Evolutionary conservation across 768 basidiomycete species (phyloP).

Genomic region (Candolleomyces eurysporus): DNA sequence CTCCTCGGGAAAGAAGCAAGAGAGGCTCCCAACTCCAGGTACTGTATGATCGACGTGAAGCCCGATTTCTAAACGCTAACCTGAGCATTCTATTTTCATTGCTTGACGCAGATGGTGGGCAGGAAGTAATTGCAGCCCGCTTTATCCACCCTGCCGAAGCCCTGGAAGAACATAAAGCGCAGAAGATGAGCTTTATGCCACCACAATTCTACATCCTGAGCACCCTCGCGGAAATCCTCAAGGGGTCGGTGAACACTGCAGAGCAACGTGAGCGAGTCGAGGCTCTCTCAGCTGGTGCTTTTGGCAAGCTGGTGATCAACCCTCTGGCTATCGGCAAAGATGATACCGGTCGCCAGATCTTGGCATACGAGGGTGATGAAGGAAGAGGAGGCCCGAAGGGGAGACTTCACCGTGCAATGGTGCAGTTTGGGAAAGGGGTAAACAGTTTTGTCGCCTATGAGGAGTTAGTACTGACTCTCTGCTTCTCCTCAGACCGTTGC

Average conservation of each 20-base stretch:
- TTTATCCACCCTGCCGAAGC: slow-evolving; percentile 58
- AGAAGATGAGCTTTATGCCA: slow-evolving; percentile 63
- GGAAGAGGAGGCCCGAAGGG: slow-evolving; percentile 58
- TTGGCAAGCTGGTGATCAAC: slow-evolving; percentile 62
- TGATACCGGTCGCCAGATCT: slow-evolving; percentile 41
- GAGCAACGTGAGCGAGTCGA: slow-evolving; percentile 47
- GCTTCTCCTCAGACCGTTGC: slow-evolving; percentile 39
- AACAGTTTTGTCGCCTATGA: slow-evolving; percentile 17
- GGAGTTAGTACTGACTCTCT: background rate
- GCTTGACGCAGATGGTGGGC: slow-evolving; percentile 49
- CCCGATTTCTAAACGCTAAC: background rate
- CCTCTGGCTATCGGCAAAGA: slow-evolving; percentile 43
- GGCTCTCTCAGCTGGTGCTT: slow-evolving; percentile 48
- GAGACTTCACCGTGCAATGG: slow-evolving; percentile 54
- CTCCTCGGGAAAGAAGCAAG: slow-evolving; percentile 52
- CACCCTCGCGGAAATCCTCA: slow-evolving; percentile 55
- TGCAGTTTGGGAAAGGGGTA: slow-evolving; percentile 52
- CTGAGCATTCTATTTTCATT: background rate
- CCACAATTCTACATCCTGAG: slow-evolving; percentile 72
- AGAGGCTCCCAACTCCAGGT: slow-evolving; percentile 61
- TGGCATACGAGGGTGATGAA: slow-evolving; percentile 74
- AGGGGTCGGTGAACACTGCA: slow-evolving; percentile 36
- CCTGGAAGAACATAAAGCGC: slow-evolving; percentile 47
- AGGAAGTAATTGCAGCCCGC: slow-evolving; percentile 67
- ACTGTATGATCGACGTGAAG: background rate